A percentile compares a stretch with the other conserved stretches of the same genome.
phyloP scores from a whole-genome alignment of 2,329 filamentous ascomycete species.

The Lasiodiplodia gonubiensis region DNA sequence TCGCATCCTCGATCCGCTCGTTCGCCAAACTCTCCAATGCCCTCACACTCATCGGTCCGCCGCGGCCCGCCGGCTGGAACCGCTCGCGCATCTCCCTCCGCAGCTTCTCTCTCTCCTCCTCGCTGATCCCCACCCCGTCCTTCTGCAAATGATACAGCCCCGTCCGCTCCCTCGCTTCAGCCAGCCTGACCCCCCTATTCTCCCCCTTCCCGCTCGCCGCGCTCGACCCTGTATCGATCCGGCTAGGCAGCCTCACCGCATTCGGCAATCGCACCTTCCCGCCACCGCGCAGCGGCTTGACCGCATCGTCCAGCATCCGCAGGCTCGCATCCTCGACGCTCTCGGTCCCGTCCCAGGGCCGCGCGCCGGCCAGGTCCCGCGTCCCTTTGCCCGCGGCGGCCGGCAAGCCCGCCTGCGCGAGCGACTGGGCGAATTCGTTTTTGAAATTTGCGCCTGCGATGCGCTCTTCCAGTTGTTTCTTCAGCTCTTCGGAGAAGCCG shows the following conservation, averaged over 20 bases:
- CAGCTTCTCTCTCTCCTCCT: constrained; percentile 74
- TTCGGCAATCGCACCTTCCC: background rate
- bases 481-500: constrained; percentile 67
- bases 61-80: constrained; percentile 73
- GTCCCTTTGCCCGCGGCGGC: constrained; percentile 71
- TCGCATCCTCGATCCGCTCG: constrained; percentile 91
- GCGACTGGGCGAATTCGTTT: constrained; percentile 58
- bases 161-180: constrained; percentile 64
- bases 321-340: constrained; percentile 74
- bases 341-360: constrained; percentile 82
- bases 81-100: constrained; percentile 78
- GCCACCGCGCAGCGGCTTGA: constrained; percentile 52
- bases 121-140: constrained; percentile 70
- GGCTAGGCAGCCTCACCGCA: constrained; percentile 38
- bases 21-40: constrained; percentile 86
- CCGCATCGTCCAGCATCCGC: constrained; percentile 72
- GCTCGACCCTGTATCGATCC: constrained; percentile 51
- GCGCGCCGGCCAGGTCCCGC: constrained; percentile 68
- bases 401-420: constrained; percentile 61
- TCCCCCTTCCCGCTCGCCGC: constrained; percentile 48
- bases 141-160: constrained; percentile 65
- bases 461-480: constrained; percentile 62
- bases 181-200: constrained; percentile 51
- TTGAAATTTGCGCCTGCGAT: constrained; percentile 62
- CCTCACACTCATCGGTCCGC: constrained; percentile 76